phyloP scores from a whole-genome alignment of 2,329 filamentous ascomycete species.

The Phyllosticta ampelicida region DNA sequence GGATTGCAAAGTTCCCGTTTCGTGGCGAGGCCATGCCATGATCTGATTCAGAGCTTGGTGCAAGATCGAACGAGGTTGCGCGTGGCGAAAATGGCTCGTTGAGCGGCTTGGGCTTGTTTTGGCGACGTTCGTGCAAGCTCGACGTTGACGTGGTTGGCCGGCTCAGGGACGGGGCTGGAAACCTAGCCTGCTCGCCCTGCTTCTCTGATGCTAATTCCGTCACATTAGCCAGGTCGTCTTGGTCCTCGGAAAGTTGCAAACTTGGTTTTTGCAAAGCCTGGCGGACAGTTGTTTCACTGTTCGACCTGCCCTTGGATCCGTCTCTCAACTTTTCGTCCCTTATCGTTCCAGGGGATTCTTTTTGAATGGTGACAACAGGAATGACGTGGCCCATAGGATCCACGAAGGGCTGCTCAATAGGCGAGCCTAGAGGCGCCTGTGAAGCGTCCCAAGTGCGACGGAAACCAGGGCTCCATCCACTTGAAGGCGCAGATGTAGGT shows the following conservation, averaged over 20 bases:
- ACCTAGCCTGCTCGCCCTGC: not conserved
- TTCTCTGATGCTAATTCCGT: not conserved
- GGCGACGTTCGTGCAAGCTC: slow-evolving; percentile 6
- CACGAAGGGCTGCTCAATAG: slow-evolving; percentile 20
- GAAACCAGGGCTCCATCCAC: slow-evolving; percentile 25
- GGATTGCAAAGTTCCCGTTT: slow-evolving; percentile 6
- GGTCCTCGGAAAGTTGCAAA: slow-evolving; percentile 19
- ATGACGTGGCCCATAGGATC: slow-evolving; percentile 28
- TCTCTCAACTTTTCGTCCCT: not conserved
- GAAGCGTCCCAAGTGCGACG: slow-evolving; percentile 30
- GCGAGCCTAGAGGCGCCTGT: slow-evolving; percentile 16
- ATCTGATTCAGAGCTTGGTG: not conserved
- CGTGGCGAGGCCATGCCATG: slow-evolving; percentile 2
- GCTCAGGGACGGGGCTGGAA: not conserved
- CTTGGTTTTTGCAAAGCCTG: slow-evolving; percentile 7
- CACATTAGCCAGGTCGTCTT: slow-evolving; percentile 4
- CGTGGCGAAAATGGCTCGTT: slow-evolving; percentile 1
- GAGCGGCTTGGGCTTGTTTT: slow-evolving; percentile 8
- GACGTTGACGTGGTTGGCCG: not conserved
- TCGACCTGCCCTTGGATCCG: slow-evolving; percentile 7
- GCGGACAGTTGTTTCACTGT: slow-evolving; percentile 7
- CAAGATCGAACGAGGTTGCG: not conserved
- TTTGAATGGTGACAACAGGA: slow-evolving; percentile 19
- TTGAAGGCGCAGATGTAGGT: slow-evolving; percentile 29
- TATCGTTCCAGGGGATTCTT: not conserved